phyloP scores from a whole-genome alignment of 2,329 filamentous ascomycete species.

The Drechslerella stenobrocha region DNA sequence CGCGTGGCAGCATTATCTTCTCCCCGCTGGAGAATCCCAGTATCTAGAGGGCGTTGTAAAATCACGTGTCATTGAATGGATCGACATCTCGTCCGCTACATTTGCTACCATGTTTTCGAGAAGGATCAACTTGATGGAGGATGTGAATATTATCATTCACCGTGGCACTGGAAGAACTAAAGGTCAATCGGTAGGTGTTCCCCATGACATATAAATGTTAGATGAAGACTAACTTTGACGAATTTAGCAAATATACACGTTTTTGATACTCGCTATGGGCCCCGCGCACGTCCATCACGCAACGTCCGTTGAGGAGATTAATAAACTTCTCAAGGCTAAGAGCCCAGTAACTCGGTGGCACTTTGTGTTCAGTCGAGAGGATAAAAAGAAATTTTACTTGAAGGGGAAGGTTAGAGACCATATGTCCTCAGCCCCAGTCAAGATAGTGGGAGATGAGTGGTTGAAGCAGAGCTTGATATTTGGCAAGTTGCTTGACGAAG shows the following conservation, averaged over 20 bases:
- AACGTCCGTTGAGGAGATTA: slow-evolving; percentile 58
- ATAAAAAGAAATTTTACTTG: slow-evolving; percentile 53
- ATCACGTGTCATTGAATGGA: slow-evolving; percentile 70
- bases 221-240: background rate
- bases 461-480: slow-evolving; percentile 91
- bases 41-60: slow-evolving; percentile 72
- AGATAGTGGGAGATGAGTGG: slow-evolving; percentile 78
- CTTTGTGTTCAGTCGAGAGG: slow-evolving; percentile 30
- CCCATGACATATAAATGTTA: no score
- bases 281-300: slow-evolving; percentile 59
- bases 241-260: slow-evolving; percentile 10
- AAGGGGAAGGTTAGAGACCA: slow-evolving; percentile 59
- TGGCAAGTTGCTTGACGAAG: slow-evolving; percentile 71
- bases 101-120: slow-evolving; percentile 64
- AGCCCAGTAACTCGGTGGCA: slow-evolving; percentile 41
- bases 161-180: slow-evolving; percentile 66
- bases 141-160: slow-evolving; percentile 71
- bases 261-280: slow-evolving; percentile 10
- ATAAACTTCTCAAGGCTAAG: slow-evolving; percentile 52
- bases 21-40: slow-evolving; percentile 79
- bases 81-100: slow-evolving; percentile 63
- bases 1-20: slow-evolving; percentile 77
- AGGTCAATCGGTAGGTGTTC: slow-evolving; percentile 56
- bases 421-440: slow-evolving; percentile 57
- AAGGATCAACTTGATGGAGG: slow-evolving; percentile 67